These are phyloP conservation scores for Bjerkandera adusta DNA, from an alignment of 1,284 basidiomycete species.

Conservation along the genomic window DNA sequence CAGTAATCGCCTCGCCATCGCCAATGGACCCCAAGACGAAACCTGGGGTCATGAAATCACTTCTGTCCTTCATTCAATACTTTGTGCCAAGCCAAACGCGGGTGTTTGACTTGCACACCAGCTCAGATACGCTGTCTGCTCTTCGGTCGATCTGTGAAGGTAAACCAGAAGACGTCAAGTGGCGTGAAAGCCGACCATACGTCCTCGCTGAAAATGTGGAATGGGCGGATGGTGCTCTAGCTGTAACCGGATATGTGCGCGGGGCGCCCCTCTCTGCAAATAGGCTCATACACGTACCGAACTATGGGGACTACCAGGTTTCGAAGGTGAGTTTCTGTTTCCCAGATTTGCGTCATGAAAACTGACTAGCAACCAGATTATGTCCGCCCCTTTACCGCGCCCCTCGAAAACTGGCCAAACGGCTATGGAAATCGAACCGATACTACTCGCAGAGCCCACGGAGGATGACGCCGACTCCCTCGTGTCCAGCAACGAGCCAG, in stretches of 20 bases:
- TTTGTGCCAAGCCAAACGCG: slow-evolving; percentile 85
- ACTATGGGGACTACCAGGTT: slow-evolving; percentile 88
- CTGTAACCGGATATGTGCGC: slow-evolving; percentile 83
- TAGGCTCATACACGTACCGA: slow-evolving; percentile 86
- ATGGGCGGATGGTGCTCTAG: slow-evolving; percentile 61
- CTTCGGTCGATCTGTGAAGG: slow-evolving; percentile 80
- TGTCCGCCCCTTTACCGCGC: slow-evolving; percentile 54
- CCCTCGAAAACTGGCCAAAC: slow-evolving; percentile 35
- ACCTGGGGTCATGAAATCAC: slow-evolving; percentile 73
- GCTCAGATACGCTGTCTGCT: slow-evolving; percentile 70
- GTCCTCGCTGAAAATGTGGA: slow-evolving; percentile 71
- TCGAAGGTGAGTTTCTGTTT: slow-evolving; percentile 55
- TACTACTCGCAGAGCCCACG: slow-evolving; percentile 56
- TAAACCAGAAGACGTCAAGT: slow-evolving; percentile 71
- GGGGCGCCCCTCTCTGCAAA: slow-evolving; percentile 82
- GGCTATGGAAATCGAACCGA: slow-evolving; percentile 65
- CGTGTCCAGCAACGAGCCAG: slow-evolving; percentile 84
- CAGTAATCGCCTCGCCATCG: slow-evolving; percentile 48
- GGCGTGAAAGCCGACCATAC: slow-evolving; percentile 82
- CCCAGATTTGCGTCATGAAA: background rate
- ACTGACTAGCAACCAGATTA: slow-evolving; percentile 42
- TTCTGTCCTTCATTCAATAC: slow-evolving; percentile 92
- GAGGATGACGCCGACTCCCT: slow-evolving; percentile 83
- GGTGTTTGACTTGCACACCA: slow-evolving; percentile 60
- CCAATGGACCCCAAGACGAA: slow-evolving; percentile 58